Evolutionary conservation across 139 green algal genomes (phyloP).

Genomic region (Asterochloris sp.): DNA sequence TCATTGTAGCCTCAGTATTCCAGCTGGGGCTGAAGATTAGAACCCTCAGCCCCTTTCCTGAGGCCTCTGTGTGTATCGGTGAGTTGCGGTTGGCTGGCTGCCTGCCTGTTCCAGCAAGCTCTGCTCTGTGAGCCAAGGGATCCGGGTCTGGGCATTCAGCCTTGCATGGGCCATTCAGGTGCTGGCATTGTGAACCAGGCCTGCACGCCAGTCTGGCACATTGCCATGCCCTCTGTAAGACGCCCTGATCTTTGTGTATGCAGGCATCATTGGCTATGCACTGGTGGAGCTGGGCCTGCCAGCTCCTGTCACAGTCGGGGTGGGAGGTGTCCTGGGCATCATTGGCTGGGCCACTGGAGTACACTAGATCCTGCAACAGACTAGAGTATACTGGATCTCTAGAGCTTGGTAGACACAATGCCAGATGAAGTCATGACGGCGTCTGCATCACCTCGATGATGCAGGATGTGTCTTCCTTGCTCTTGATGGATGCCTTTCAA

Average conservation of each 20-base stretch:
- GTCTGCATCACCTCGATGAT: background rate
- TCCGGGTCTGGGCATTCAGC: too few relatives aligned
- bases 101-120: too few relatives aligned
- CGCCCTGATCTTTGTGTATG: background rate
- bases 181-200: too few relatives aligned
- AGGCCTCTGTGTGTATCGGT: constrained; percentile 66
- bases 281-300: constrained; percentile 47
- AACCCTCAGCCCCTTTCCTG: constrained; percentile 52
- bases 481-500: background rate
- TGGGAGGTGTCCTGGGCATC: constrained; percentile 65
- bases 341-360: constrained; percentile 61
- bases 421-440: background rate
- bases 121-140: too few relatives aligned
- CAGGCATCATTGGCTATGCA: constrained; percentile 24
- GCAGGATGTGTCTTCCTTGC: background rate
- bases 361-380: constrained; percentile 30
- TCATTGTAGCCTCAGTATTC: constrained; percentile 85
- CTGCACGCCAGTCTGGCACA: too few relatives aligned
- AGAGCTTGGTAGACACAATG: background rate
- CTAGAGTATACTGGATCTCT: too few relatives aligned
- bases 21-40: constrained; percentile 65
- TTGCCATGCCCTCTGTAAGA: too few relatives aligned
- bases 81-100: background rate
- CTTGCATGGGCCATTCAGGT: too few relatives aligned
- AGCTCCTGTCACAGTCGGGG: constrained; percentile 68